These are phyloP conservation scores for Chlamydomonas sphaeroides DNA, from an alignment of 139 green algal genomes.

Conservation along the genomic window DNA sequence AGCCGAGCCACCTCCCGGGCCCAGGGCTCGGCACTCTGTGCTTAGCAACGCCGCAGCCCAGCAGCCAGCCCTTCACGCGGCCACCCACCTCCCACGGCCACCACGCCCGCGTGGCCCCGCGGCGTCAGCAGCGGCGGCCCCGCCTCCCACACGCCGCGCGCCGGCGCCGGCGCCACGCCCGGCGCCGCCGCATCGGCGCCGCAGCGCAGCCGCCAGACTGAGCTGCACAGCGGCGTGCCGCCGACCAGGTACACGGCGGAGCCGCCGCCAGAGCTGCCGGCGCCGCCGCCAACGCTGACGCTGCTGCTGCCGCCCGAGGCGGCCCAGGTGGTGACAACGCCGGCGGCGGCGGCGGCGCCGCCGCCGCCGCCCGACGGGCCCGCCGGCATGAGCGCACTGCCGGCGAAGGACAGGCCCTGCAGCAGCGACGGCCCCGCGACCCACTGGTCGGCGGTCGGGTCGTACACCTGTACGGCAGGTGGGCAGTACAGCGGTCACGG, in stretches of 20 bases:
- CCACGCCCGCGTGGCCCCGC: conserved; percentile 48
- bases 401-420: conserved; percentile 58
- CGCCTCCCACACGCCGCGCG: conserved; percentile 33
- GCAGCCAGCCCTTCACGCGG: too few species aligned
- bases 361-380: conserved; percentile 11
- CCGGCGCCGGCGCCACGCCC: too few species aligned
- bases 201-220: conserved; percentile 41
- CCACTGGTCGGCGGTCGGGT: conserved; percentile 62
- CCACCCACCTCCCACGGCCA: conserved; percentile 17
- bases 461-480: conserved; percentile 49
- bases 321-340: not conserved
- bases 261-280: not conserved
- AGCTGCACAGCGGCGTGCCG: conserved; percentile 46
- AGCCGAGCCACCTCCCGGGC: not conserved
- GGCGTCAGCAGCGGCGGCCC: conserved; percentile 12
- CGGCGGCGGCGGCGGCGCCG: not conserved
- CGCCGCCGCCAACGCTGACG: not conserved
- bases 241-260: conserved; percentile 35
- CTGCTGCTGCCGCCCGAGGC: not conserved
- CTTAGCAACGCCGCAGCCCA: not conserved
- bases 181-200: not conserved
- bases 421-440: conserved; percentile 50
- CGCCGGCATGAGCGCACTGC: conserved; percentile 9
- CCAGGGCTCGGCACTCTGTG: not conserved
- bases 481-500: too few species aligned